Base-by-base conservation (phyloP, 768 basidiomycete genomes). In the Kwoniella mangroviensis region DNA sequence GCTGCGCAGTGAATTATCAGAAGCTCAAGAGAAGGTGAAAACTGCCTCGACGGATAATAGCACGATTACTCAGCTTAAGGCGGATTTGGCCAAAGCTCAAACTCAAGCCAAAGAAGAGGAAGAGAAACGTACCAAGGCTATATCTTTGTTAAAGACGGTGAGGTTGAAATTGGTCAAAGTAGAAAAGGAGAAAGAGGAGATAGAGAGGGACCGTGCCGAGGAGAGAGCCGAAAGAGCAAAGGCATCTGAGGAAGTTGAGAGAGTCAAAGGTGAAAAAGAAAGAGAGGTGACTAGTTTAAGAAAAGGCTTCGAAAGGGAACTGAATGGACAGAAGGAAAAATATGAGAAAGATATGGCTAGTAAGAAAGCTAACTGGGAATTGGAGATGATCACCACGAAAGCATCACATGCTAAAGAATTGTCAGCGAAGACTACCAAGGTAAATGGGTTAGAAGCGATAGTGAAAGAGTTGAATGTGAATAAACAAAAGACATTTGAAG, bases 131-230 rank as follows among this genome's bases (percentile, higher is more conserved):
- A 88, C 90, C 21, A 99, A 98, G 78, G 95, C 95, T 0, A 91
- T 98, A 73, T 91, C 90, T 61, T 84, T 98, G 28, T 85, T 99
- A 67, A 98, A 98, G 84, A 94, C 94, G 1, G 92, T 98, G n/a
- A 85, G 97, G 65, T 90, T 94, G 84, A 99, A 98, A 82, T 85
- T 96, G n/a, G 93, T 98, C 34, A 98, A 94, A 79, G 90, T 93
- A 5, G 96, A 98, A 84, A 94, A 94, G 85, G 94, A 96, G 24
- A 88, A 88, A 75, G 94, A 98, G 45, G 94, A 96, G 68, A 86
- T 87, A 0, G 68, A 87, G 60, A 89, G 87, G 77, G 91, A 92
- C 73, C 77, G 89, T 86, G 73, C 88, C 82, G 80, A 89, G 88
- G 68, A 87, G 80, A 65, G 84, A 80, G 60, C 86, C 68, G 82